phyloP scores from a whole-genome alignment of 2,329 filamentous ascomycete species.

The Aspergillus flavus region DNA sequence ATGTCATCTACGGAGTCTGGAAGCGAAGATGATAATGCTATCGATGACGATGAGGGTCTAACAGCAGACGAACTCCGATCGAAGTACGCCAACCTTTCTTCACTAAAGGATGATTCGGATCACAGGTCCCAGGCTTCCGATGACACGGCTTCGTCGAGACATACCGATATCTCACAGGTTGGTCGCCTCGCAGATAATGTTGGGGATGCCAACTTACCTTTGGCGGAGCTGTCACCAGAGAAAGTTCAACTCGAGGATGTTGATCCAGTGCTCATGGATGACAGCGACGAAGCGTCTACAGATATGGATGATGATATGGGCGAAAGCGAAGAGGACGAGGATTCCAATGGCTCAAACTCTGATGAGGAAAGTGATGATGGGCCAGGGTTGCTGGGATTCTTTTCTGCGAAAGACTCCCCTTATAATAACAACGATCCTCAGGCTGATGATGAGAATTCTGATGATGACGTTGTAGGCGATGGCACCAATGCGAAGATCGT shows the following conservation, averaged over 20 bases:
- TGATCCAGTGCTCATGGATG: slow-evolving; percentile 48
- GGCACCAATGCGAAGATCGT: slow-evolving; percentile 29
- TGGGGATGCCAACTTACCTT: slow-evolving; percentile 20
- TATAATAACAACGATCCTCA: slow-evolving; percentile 15
- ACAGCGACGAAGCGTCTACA: slow-evolving; percentile 49
- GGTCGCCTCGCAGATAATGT: slow-evolving; percentile 24
- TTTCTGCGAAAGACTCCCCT: slow-evolving; percentile 46
- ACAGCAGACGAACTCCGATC: slow-evolving; percentile 50
- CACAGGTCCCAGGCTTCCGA: slow-evolving; percentile 29
- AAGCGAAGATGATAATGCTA: slow-evolving; percentile 40
- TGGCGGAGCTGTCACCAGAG: slow-evolving; percentile 29
- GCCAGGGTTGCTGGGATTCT: slow-evolving; percentile 50
- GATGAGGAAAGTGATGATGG: slow-evolving; percentile 45
- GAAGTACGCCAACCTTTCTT: slow-evolving; percentile 50
- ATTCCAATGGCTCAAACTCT: slow-evolving; percentile 56
- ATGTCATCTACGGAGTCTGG: slow-evolving; percentile 52
- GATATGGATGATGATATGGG: slow-evolving; percentile 54
- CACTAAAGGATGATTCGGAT: slow-evolving; percentile 24
- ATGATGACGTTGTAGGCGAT: slow-evolving; percentile 41
- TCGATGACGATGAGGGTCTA: slow-evolving; percentile 48
- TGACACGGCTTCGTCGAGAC: slow-evolving; percentile 21
- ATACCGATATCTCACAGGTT: slow-evolving; percentile 23
- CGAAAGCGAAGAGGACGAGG: slow-evolving; percentile 48
- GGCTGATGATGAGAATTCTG: slow-evolving; percentile 37
- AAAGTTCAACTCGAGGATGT: slow-evolving; percentile 44